A percentile compares a stretch with the other conserved stretches of the same genome.
These are phyloP conservation scores for Tieghemostelium lacteum DNA, from an alignment of 78 protist species.

Conservation along the genomic window DNA sequence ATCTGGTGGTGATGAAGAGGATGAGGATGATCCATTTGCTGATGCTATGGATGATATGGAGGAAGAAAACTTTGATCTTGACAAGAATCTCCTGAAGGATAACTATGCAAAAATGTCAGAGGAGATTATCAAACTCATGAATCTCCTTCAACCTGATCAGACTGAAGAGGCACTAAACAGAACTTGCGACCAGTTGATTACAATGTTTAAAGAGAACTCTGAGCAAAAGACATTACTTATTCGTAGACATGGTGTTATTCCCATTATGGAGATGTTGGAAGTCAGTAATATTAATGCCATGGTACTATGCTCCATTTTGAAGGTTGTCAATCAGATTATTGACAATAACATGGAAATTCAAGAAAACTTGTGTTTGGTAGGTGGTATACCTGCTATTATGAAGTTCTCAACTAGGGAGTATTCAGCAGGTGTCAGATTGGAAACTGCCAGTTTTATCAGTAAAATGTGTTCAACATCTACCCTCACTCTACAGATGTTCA, in stretches of 20 bases:
- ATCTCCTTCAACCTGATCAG: constrained; percentile 53
- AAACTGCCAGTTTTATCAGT: constrained; percentile 86
- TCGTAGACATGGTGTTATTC: constrained; percentile 90
- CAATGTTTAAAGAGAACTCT: constrained; percentile 80
- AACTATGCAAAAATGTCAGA: constrained; percentile 70
- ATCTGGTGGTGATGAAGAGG: constrained; percentile 42
- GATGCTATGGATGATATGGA: constrained; percentile 66
- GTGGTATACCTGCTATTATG: constrained; percentile 91
- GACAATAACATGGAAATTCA: constrained; percentile 82
- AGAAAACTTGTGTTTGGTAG: constrained; percentile 90
- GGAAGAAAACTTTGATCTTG: constrained; percentile 61
- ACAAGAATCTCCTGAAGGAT: constrained; percentile 76
- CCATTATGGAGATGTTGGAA: constrained; percentile 90
- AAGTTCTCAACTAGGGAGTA: constrained; percentile 64
- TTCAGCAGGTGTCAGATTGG: constrained; percentile 47
- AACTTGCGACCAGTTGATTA: constrained; percentile 58
- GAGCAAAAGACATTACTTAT: constrained; percentile 80
- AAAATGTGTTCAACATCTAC: constrained; percentile 82
- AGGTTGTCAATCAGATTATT: constrained; percentile 87
- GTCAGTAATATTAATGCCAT: constrained; percentile 17
- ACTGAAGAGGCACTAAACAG: constrained; percentile 33
- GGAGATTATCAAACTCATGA: constrained; percentile 75
- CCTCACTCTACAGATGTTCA: constrained; percentile 89
- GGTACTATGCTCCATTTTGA: constrained; percentile 46
- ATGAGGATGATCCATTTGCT: constrained; percentile 82